Evolutionary conservation across 2,329 filamentous ascomycete species (phyloP).

Genomic region (Penicillium sp.): DNA sequence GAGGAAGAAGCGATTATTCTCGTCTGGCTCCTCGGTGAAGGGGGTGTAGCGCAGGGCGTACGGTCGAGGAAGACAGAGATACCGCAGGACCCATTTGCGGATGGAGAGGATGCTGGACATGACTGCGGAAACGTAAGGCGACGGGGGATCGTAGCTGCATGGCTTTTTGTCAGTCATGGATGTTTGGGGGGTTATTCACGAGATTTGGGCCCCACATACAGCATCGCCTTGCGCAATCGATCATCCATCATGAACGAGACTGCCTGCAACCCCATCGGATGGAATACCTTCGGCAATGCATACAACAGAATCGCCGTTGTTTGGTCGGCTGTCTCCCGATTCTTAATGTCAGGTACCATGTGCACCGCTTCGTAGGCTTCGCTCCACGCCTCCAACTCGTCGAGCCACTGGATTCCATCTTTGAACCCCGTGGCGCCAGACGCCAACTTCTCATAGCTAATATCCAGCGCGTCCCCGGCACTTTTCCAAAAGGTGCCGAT

Average conservation of each 20-base stretch:
- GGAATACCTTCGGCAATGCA: conserved; percentile 44
- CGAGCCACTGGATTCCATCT: conserved; percentile 49
- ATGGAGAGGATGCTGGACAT: conserved; percentile 46
- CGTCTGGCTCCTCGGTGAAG: conserved; percentile 46
- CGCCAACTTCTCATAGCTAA: conserved; percentile 46
- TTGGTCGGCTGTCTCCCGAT: conserved; percentile 51
- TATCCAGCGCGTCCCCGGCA: conserved; percentile 64
- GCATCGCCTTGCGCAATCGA: conserved; percentile 58
- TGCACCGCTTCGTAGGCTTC: conserved; percentile 52
- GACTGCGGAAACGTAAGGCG: conserved; percentile 27
- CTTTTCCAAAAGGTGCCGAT: conserved; percentile 65
- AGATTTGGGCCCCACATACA: conserved; percentile 41
- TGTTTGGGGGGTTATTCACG: no score
- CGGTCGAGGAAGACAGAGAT: conserved; percentile 55
- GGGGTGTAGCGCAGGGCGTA: conserved; percentile 33
- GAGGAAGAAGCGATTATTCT: conserved; percentile 49
- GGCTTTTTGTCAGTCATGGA: no score
- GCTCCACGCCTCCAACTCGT: conserved; percentile 48
- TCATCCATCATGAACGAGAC: conserved; percentile 59
- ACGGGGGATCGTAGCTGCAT: conserved; percentile 37
- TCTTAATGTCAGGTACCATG: conserved; percentile 52
- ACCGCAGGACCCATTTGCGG: conserved; percentile 53
- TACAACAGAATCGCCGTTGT: conserved; percentile 58
- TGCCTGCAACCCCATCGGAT: conserved; percentile 46
- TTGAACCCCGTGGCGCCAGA: conserved; percentile 38